phyloP scores from a whole-genome alignment of 2,329 filamentous ascomycete genomes.

The Sclerotinia sclerotiorum region DNA sequence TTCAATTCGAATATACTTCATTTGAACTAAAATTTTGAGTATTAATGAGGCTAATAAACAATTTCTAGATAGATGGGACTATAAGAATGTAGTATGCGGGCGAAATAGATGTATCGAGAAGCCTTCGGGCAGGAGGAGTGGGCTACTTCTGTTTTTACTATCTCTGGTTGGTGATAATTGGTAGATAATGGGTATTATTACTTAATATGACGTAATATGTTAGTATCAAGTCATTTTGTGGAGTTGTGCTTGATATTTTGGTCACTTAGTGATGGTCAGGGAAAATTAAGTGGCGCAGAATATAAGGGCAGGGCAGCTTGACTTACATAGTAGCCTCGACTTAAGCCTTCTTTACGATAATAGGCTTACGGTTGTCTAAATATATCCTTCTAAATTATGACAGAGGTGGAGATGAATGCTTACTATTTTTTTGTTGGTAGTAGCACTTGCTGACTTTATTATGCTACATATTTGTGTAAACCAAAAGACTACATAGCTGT shows the following conservation, averaged over 20 bases:
- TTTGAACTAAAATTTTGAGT: background rate
- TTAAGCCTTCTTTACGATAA: no score
- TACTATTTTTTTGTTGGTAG: background rate
- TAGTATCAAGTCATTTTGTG: no score
- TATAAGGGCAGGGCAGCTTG: no score
- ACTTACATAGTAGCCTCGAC: no score
- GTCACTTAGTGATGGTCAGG: background rate
- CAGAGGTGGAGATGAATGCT: background rate
- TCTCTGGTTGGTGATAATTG: background rate
- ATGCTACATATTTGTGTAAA: background rate
- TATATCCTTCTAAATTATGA: background rate
- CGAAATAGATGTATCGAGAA: background rate
- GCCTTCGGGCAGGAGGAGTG: background rate
- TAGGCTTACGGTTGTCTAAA: background rate
- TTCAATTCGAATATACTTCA: background rate
- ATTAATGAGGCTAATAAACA: no score
- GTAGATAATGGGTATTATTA: background rate
- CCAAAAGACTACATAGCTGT: no score
- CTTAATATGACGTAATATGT: background rate
- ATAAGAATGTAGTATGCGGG: background rate
- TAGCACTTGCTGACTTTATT: background rate
- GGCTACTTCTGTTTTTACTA: background rate
- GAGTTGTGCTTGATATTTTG: background rate
- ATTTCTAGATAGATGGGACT: background rate
- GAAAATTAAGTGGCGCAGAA: background rate